Conservation (phyloP, 805 yeast genomes). For the Candida silvatica region DNA sequence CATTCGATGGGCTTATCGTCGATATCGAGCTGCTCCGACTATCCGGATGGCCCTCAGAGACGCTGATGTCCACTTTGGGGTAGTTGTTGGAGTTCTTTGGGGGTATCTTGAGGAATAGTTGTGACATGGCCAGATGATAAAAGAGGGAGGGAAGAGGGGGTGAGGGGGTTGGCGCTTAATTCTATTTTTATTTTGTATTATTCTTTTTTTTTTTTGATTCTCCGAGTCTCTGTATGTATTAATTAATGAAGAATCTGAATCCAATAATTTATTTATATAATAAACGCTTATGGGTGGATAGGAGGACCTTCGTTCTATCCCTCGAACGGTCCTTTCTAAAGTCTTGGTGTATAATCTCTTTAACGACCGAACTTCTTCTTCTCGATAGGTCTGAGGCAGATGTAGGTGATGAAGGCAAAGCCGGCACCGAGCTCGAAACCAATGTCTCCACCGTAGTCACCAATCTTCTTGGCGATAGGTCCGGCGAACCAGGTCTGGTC, state of each 20-base stretch:
- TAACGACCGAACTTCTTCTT: slow-evolving; percentile 49
- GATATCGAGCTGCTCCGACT: neutral
- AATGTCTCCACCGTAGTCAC: slow-evolving; percentile 70
- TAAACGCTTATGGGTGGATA: too few relatives aligned
- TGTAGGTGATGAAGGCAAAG: slow-evolving; percentile 58
- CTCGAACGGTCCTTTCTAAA: too few relatives aligned
- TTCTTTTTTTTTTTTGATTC: too few relatives aligned
- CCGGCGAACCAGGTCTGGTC: slow-evolving; percentile 79
- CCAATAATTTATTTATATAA: too few relatives aligned
- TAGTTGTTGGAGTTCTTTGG: slow-evolving; percentile 1
- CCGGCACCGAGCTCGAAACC: slow-evolving; percentile 73
- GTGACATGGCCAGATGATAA: neutral
- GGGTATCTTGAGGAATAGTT: neutral
- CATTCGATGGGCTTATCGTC: neutral
- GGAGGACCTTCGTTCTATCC: too few relatives aligned
- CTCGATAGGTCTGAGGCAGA: slow-evolving; percentile 55
- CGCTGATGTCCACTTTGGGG: slow-evolving; percentile 2
- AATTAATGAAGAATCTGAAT: too few relatives aligned
- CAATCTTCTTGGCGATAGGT: slow-evolving; percentile 52
- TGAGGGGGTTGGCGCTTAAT: neutral
- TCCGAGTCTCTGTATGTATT: too few relatives aligned
- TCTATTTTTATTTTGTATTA: too few relatives aligned
- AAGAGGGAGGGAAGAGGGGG: neutral
- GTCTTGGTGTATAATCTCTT: slow-evolving; percentile 1
- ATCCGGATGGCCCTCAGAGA: neutral